Evolutionary conservation across 805 yeast species (phyloP).

Genomic region (Ogataea nitratoaversa): DNA sequence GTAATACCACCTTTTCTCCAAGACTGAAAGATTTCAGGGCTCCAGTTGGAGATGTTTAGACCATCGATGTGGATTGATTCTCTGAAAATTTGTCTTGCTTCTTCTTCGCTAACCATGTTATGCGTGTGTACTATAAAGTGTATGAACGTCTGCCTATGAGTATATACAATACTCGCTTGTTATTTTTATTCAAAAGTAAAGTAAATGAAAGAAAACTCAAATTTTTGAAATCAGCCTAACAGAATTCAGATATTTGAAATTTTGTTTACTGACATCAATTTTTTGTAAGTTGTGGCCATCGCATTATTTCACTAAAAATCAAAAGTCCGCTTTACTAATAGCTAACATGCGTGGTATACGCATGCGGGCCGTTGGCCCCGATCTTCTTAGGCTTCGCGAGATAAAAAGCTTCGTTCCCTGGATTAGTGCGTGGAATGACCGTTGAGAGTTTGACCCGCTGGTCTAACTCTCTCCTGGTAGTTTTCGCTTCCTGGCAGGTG

Average conservation of each 20-base stretch:
- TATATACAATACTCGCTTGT: no score
- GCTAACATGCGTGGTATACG: no score
- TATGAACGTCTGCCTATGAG: not conserved
- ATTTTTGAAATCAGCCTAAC: not conserved
- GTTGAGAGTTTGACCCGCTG: no score
- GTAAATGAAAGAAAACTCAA: not conserved
- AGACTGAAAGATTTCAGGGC: constrained; percentile 13
- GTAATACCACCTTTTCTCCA: constrained; percentile 21
- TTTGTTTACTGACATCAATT: no score
- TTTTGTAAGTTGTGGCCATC: not conserved
- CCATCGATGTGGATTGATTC: constrained; percentile 18
- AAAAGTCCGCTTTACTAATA: no score
- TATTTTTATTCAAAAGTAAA: not conserved
- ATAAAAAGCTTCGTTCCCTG: no score
- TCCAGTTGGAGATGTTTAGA: constrained; percentile 16
- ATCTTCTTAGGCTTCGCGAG: no score
- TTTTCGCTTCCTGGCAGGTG: no score
- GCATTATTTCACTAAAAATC: no score
- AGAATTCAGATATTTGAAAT: not conserved
- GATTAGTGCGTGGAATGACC: no score
- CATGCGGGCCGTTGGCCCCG: no score
- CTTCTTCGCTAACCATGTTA: constrained; percentile 14
- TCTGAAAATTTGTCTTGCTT: constrained; percentile 17
- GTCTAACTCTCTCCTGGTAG: no score
- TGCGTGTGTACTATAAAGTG: not conserved